Percentiles rank a stretch among this genome's conserved stretches.
phyloP scores from a whole-genome alignment of 176 grass and related monocot species.

The Thalia dealbata region DNA sequence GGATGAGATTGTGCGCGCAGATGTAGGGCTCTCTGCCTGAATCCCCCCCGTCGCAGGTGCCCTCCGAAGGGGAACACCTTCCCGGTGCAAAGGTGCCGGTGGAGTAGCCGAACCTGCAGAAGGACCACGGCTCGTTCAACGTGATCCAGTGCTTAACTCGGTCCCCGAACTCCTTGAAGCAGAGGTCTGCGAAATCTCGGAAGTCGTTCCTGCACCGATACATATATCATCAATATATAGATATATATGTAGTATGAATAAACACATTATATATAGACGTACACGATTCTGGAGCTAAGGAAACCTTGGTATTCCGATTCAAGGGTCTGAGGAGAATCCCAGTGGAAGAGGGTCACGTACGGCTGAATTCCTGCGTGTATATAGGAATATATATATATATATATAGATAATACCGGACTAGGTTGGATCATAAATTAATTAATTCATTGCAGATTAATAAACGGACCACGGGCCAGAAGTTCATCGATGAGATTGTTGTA shows the following conservation, averaged over 20 bases:
- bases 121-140: constrained; percentile 36
- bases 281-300: constrained; percentile 54
- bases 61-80: constrained; percentile 33
- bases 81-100: constrained; percentile 25
- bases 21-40: constrained; percentile 55
- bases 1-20: constrained; percentile 37
- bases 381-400: too few species aligned
- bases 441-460: background rate
- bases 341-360: constrained; percentile 61
- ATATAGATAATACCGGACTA: too few species aligned
- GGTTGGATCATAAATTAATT: too few species aligned
- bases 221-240: too few species aligned
- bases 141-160: constrained; percentile 80
- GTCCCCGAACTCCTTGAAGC: constrained; percentile 74
- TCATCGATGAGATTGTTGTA: constrained; percentile 72
- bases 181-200: constrained; percentile 34
- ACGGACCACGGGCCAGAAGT: constrained; percentile 36
- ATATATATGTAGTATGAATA: too few species aligned
- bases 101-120: constrained; percentile 31
- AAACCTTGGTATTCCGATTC: constrained; percentile 63
- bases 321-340: constrained; percentile 56
- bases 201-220: constrained; percentile 43
- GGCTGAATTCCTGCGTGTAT: constrained; percentile 37
- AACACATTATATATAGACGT: too few species aligned
- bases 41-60: constrained; percentile 29